Percentiles rank a stretch among this genome's conserved stretches.
phyloP scores from a whole-genome alignment of 352 stramenopile genomes.

The Pythium monospermum region DNA sequence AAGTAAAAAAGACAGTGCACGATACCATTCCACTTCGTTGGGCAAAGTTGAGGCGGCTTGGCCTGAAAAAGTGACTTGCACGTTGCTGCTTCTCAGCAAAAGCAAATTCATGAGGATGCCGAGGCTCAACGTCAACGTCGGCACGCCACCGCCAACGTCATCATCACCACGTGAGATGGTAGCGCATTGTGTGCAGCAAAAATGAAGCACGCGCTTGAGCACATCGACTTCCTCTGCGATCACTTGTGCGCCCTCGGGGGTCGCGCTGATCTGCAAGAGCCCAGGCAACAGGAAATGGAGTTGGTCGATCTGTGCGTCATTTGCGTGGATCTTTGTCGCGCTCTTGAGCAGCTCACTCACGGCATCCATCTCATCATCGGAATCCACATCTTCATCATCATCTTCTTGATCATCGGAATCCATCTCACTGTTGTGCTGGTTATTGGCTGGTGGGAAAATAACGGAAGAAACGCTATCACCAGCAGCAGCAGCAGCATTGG shows the following conservation, averaged over 20 bases:
- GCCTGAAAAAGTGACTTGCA: conserved; percentile 14
- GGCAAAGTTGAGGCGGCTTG: conserved; percentile 22
- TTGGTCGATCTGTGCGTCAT: conserved; percentile 50
- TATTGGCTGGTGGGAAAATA: conserved; percentile 13
- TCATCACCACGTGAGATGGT: conserved; percentile 44
- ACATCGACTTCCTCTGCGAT: conserved; percentile 59
- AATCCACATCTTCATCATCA: conserved; percentile 70
- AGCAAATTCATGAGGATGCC: conserved; percentile 79
- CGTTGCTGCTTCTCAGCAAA: conserved; percentile 45
- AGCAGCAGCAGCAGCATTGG: background rate
- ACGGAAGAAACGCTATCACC: too few species aligned
- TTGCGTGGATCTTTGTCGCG: conserved; percentile 25
- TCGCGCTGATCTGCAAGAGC: conserved; percentile 71
- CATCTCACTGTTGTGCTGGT: conserved; percentile 1
- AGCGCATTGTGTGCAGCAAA: conserved; percentile 65
- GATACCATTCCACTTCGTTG: conserved; percentile 65
- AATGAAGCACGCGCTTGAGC: conserved; percentile 63
- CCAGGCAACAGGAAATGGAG: conserved; percentile 82
- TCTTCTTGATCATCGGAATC: conserved; percentile 30
- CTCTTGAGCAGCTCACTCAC: conserved; percentile 40
- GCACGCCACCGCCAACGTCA: conserved; percentile 46
- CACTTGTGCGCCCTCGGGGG: conserved; percentile 42
- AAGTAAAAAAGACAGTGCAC: conserved; percentile 66
- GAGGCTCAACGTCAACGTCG: conserved; percentile 68
- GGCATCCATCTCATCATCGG: conserved; percentile 60